phyloP scores from a whole-genome alignment of 1,284 basidiomycete species.

The Spongispora temasekensis region DNA sequence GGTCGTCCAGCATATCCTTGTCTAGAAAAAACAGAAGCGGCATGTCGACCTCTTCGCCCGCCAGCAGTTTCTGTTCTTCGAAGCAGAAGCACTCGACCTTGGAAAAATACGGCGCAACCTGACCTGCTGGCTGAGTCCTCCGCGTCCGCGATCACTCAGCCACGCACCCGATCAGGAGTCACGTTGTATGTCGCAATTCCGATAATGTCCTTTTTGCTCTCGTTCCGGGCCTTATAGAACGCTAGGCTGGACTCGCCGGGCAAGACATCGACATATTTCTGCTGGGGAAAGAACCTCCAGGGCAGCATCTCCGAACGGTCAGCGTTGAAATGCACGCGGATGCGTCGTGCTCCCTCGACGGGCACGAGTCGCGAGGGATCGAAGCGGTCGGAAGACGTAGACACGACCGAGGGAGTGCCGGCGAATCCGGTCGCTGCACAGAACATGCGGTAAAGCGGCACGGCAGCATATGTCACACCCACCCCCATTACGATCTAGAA shows the following conservation, averaged over 20 bases:
- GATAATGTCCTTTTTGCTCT: constrained; percentile 85
- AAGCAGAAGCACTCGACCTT: constrained; percentile 99
- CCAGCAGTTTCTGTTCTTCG: constrained; percentile 95
- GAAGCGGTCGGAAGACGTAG: constrained; percentile 70
- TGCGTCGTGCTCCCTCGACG: constrained; percentile 67
- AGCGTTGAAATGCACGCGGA: constrained; percentile 96
- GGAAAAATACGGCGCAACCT: constrained; percentile 98
- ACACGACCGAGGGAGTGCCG: constrained; percentile 83
- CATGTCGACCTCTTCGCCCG: constrained; percentile 97
- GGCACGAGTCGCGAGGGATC: constrained; percentile 82
- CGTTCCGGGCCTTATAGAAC: constrained; percentile 95
- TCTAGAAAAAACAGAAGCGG: constrained; percentile 99
- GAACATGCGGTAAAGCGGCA: constrained; percentile 96
- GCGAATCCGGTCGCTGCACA: constrained; percentile 97
- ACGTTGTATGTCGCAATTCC: constrained; percentile 99
- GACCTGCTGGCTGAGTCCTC: not conserved
- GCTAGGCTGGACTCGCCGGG: constrained; percentile 97
- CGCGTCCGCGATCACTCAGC: not conserved
- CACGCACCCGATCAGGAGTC: constrained; percentile 82
- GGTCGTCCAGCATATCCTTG: constrained; percentile 93
- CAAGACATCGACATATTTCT: constrained; percentile 87
- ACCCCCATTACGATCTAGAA: constrained; percentile 75
- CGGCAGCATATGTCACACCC: constrained; percentile 93
- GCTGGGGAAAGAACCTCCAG: constrained; percentile 92
- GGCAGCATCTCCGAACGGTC: constrained; percentile 88